These are phyloP conservation scores for Penicillium goetzii DNA, from an alignment of 495 filamentous ascomycete species.

Conservation along the genomic window DNA sequence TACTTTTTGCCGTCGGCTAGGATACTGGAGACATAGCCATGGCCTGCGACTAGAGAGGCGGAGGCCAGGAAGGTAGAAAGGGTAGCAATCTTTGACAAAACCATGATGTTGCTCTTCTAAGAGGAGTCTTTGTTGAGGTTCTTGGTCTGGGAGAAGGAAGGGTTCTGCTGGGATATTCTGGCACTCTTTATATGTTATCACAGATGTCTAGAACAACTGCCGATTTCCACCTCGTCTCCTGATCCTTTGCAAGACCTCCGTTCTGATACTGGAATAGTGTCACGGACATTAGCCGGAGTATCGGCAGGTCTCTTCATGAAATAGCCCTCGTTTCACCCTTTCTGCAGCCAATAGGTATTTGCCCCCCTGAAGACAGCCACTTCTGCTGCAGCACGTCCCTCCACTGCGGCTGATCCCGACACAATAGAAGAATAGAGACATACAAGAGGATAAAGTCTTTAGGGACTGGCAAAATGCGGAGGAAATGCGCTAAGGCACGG, in stretches of 20 bases:
- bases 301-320: not conserved
- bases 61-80: constrained; percentile 44
- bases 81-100: constrained; percentile 33
- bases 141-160: not conserved
- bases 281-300: constrained; percentile 14
- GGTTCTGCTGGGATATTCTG: not conserved
- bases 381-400: constrained; percentile 3
- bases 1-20: constrained; percentile 54
- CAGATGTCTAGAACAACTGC: not conserved
- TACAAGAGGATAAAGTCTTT: not conserved
- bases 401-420: not conserved
- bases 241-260: constrained; percentile 13
- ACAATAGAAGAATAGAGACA: not conserved
- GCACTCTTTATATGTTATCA: not conserved
- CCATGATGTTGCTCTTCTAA: constrained; percentile 19
- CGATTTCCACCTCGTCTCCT: not conserved
- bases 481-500: not conserved
- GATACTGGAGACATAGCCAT: constrained; percentile 61
- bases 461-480: not conserved
- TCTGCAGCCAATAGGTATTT: constrained; percentile 10
- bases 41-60: constrained; percentile 54
- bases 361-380: constrained; percentile 8
- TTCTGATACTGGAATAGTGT: constrained; percentile 26
- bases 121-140: not conserved
- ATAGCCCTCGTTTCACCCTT: constrained; percentile 12